phyloP scores from a whole-genome alignment of 441 rosid genomes.

The Populus hybrid region DNA sequence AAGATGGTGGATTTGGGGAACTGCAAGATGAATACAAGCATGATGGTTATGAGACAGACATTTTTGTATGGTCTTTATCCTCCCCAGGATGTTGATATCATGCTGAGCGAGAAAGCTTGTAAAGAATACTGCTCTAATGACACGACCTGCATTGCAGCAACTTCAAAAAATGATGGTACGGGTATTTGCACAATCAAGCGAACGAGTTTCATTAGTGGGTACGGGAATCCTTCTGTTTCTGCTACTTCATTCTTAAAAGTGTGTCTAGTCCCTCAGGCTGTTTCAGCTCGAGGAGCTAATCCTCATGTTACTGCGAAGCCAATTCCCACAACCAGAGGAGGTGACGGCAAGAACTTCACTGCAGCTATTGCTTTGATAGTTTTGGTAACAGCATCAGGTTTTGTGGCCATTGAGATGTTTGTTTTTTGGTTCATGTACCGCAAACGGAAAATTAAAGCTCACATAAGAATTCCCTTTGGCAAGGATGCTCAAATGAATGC shows the following conservation, averaged over 20 bases:
- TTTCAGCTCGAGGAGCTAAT: conserved; percentile 30
- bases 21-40: conserved; percentile 36
- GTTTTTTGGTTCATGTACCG: conserved; percentile 24
- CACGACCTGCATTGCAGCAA: conserved; percentile 29
- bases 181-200: conserved; percentile 36
- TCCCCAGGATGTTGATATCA: conserved; percentile 32
- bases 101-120: conserved; percentile 33
- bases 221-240: conserved; percentile 25
- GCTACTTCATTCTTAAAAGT: conserved; percentile 36
- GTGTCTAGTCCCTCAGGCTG: conserved; percentile 42
- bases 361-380: conserved; percentile 29
- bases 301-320: conserved; percentile 12
- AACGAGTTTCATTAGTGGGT: conserved; percentile 35
- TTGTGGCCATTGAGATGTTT: conserved; percentile 25
- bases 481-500: conserved; percentile 33
- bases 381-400: conserved; percentile 24
- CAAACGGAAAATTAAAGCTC: conserved; percentile 22
- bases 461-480: conserved; percentile 28
- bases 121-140: conserved; percentile 36
- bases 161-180: conserved; percentile 40
- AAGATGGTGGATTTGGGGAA: conserved; percentile 37
- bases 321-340: conserved; percentile 24
- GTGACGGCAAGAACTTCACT: conserved; percentile 19
- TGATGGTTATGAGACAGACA: conserved; percentile 27
- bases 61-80: conserved; percentile 38